Base-by-base conservation (phyloP, 2,329 filamentous ascomycete species). In the Sclerotinia nivalis region DNA sequence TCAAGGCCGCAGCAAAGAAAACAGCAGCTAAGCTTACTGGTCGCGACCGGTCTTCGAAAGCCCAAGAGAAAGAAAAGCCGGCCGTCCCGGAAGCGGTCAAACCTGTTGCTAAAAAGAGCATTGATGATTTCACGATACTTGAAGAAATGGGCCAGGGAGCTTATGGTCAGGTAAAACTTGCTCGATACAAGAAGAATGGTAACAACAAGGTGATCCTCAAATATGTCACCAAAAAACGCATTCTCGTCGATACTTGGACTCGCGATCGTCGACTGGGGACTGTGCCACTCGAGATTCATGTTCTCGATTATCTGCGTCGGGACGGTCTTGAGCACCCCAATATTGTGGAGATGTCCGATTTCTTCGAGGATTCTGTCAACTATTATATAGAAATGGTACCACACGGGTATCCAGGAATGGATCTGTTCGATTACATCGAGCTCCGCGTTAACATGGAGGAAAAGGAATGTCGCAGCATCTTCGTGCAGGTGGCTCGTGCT, bases 361-460 rank as follows among this genome's bases (percentile, higher is more conserved):
- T 91, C 78, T 91, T 91, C 74, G 89, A 91, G 79, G 93, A 96
- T 74, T 89, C 93, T 73, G 84, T 89, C 76, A 98, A 99, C 78
- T 99, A 99, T 82, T 99, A 99, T 80, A 99, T 99, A 75, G 96
- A 98, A 80, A 99, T 98, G 93, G 86, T 92, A 20, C 96, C 96
- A 0, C 96, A 98, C 76, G 96, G 96, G 1, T 84, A 97, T 50
- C 96, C 96, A 0, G 96, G 96, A 18, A 98, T 99, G 94, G 96
- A 99, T 80, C 86, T 99, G 2, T 99, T 99, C 77, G 96, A 99
- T 81, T 99, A 99, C 80, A 99, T 99, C 74, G 96, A 99, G 80
- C 86, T 99, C 68, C 90, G 95, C 37, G 90, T 93, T 59, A 97
- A 95, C 77, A 99, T 99, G 96, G 93, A 97, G 67, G 96, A 99